Evolutionary conservation across 495 filamentous ascomycete species (phyloP), one percentile per base, ranked within the genome.

Genomic region (Paragyromitra xinjiangensis): DNA sequence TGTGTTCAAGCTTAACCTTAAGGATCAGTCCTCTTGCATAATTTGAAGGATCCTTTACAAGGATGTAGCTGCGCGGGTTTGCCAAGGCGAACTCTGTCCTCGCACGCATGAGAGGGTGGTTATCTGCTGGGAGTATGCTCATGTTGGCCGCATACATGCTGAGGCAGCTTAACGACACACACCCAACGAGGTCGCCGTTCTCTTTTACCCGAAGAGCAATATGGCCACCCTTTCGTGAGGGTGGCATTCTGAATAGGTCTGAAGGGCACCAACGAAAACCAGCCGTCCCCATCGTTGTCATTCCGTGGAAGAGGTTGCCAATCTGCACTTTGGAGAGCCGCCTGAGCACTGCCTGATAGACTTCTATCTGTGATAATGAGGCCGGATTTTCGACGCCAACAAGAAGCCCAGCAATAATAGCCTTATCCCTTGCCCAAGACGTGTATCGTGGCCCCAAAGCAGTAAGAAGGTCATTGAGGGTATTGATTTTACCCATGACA

Each of bases 371-470:
- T n/a, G 67, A 70, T 11, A 61, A 11, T 8, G 67, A 61, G 8
- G 22, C 67, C 53, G 50, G 50, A 45, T 70, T 59, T 62, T 45
- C 29, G 40, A 78, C 45, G 24, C 65, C 80, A 12, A 73, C 59
- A 45, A 83, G 42, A 24, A 82, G 78, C 24, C 71, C 80, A 24
- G 81, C 75, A 50, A 83, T 83, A n/a, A 75, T 73, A 14, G 73
- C 67, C 39, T 68, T 68, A 56, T 82, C 80, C 24, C 68, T 64
- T 14, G 65, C 80, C 74, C 77, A 81, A 45, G 81, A 83, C 7
- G 79, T 83, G 64, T 71, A 71, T n/a, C 81, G 72, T 22, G 81
- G 50, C 8, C 72, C 48, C 0, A 83, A 48, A 6, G 71, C 59
- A 37, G 67, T 69, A 39, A 81, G 50, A 45, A 83, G 77, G 6